Base-by-base conservation (phyloP, 176 grass and related monocot genomes). In the Melocanna baccifera region DNA sequence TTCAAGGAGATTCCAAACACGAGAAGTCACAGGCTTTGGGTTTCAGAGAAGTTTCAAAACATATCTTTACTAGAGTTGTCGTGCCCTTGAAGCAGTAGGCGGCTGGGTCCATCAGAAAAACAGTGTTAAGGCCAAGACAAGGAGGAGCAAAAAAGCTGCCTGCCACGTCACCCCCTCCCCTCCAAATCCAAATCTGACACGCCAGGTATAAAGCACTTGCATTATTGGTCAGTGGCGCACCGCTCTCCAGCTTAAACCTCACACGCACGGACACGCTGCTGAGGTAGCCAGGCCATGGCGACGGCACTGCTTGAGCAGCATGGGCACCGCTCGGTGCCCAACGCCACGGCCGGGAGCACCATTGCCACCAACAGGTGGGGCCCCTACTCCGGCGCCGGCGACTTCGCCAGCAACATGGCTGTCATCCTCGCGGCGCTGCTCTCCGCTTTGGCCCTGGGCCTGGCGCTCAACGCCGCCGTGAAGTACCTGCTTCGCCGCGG, bases 381-480 rank as follows among this genome's bases (percentile, higher is more conserved):
- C 0, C 89, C 89, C 28, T 94, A 91, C 87, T 89, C 89, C 6
- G 81, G 92, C 48, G 87, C 81, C 18, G 84, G 89, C 18, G 87
- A 94, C 71, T 89, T 91, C 77, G 87, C 89, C 43, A 71, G 83
- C 81, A 91, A 82, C 89, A 91, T 94, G 89, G 86, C 84, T 71
- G 56, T 94, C 86, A 84, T 94, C 84, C 89, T 94, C 6, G 77
- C 86, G 4, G 72, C 81, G 0, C 84, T 94, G 20, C 87, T 94
- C 41, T 81, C 86, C 61, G 87, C 87, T 32, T 18, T 86, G 0
- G 58, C 77, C 0, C 77, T 94, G 32, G 89, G 77, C 45, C 76
- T 94, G 42, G 78, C 89, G 26, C 81, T 91, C 62, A 77, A 85
- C 81, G 87, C 92, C 81, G 77, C 77, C 52, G 73, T 85, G 47